phyloP scores from a whole-genome alignment of 1,139 yeast species.

The Pichia sp. region DNA sequence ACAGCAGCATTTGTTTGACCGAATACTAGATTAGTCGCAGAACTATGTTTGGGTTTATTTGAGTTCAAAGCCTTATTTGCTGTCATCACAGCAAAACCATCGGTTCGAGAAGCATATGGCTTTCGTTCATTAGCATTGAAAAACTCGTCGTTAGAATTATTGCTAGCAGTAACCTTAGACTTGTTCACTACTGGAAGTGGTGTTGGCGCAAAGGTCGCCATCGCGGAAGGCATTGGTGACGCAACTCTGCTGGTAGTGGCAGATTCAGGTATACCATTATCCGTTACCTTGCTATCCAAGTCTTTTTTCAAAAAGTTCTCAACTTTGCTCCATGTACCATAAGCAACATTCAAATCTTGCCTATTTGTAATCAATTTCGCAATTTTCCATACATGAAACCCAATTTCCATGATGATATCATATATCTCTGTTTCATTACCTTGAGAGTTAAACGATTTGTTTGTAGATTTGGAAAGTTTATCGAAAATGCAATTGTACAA shows the following conservation, averaged over 20 bases:
- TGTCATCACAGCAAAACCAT: slow-evolving; percentile 6
- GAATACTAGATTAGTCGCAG: slow-evolving; percentile 1
- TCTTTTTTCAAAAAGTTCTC: slow-evolving; percentile 22
- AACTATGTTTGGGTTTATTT: neutral
- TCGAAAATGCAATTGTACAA: slow-evolving; percentile 29
- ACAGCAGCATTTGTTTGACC: slow-evolving; percentile 10
- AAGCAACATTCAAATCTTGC: slow-evolving; percentile 17
- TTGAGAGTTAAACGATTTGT: slow-evolving; percentile 26
- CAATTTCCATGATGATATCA: slow-evolving; percentile 30
- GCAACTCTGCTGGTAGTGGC: neutral
- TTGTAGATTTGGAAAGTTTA: slow-evolving; percentile 23
- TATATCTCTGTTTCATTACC: slow-evolving; percentile 25
- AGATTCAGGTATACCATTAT: neutral
- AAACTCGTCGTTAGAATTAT: neutral
- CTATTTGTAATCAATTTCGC: slow-evolving; percentile 19
- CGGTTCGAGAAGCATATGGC: neutral
- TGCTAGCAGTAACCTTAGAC: neutral
- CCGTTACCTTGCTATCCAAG: slow-evolving; percentile 2
- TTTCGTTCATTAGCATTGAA: neutral
- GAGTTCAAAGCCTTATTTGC: neutral
- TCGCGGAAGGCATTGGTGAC: neutral
- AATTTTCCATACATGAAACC: slow-evolving; percentile 33
- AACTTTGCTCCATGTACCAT: slow-evolving; percentile 15
- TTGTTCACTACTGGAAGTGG: neutral
- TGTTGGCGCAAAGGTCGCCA: neutral